Evolutionary conservation across 805 yeast species (phyloP), one percentile per base, ranked within the genome.

Genomic region (Kluyveromyces nonfermentans): DNA sequence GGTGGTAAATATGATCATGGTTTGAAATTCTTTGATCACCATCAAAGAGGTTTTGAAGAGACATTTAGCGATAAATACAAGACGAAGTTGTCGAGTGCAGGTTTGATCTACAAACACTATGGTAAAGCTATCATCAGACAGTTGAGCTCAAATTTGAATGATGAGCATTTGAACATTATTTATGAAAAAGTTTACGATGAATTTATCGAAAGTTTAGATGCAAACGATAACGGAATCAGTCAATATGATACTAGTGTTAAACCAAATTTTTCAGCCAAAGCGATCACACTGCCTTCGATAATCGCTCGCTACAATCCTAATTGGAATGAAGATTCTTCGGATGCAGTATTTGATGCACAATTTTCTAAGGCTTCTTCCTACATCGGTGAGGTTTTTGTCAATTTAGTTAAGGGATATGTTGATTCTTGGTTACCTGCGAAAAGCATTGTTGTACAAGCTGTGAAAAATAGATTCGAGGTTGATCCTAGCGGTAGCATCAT

Each of bases 41-140:
- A 93, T 67, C 98, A 93, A 70, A 77, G 97, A 50, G 97, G 84
- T 16, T 93, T 93, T 58, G 66, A 68, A 25, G 89, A 83, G 53
- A 78, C 83, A 5, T 90, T 93, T 59, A 76, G 76, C 19, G 71
- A 62, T 1, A 65, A 71, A 7, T 83, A 70, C 59, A 63, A 69
- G 47, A 93, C 97, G 41, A 89, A 87, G 63, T 73, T 93, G 51
- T 82, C 95, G 16, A 84, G 95, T 45, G 98, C 98, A 7, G 98
- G 98, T 20, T 73, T 93, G 48, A 79, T 93, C 16, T 93, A 82
- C 71, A 90, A 89, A 60, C 90, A 85, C 64, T 85, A 72, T 54
- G 95, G 95, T 51, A 76, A 75, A 53, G 80, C 79, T 40, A 78
- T 83, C 46, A 80, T 85, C 44, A 63, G 60, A 33, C 62, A 63